Base-by-base conservation (phyloP, 352 stramenopile species). In the Achlya hypogyna region DNA sequence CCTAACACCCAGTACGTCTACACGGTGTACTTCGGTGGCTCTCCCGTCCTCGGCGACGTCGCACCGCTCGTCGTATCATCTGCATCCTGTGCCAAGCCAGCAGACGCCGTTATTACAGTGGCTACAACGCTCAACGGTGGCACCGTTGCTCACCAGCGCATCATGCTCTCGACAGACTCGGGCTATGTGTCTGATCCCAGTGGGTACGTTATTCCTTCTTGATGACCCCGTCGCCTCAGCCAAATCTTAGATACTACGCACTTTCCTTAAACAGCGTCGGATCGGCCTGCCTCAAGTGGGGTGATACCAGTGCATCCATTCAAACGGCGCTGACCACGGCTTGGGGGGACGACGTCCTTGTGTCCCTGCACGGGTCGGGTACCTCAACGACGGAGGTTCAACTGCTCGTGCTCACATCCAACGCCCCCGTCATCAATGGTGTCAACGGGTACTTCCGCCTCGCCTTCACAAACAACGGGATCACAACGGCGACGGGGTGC, bases 11-110 rank as follows among this genome's bases (percentile, higher is more conserved):
- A 77, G 0, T 98, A 97, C 65, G 74, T 95, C 0, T 98, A 96
- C 69, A 89, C 81, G 16, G 75, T 98, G 25, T 98, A 98, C 71
- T 98, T 98, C 56, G 54, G 86, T 22, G 95, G 95, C 22, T 69
- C 76, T 5, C 70, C 71, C 2, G 78, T 98, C 9, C 42, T 87
- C 20, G 92, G 94, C 1, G 82, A 98, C 71, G 79, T 98, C 5
- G 73, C 82, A 0, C 65, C 51, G 0, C 69, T 93, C 3, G 34
- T 59, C 27, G 60, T 69, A n/a, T 20, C 38, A 60, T 40, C 14
- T 71, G 51, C 1, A 64, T 42, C 2, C 0, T 90, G 79, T 23
- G 64, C 69, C 25, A 25, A 66, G 1, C 62, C 86, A 22, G 49
- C 73, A 45, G 62, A 45, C 9, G 71, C 71, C 23, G 75, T 60